Conservation (phyloP, 2,329 filamentous ascomycete genomes). For the Rhynchosporium graminicola region DNA sequence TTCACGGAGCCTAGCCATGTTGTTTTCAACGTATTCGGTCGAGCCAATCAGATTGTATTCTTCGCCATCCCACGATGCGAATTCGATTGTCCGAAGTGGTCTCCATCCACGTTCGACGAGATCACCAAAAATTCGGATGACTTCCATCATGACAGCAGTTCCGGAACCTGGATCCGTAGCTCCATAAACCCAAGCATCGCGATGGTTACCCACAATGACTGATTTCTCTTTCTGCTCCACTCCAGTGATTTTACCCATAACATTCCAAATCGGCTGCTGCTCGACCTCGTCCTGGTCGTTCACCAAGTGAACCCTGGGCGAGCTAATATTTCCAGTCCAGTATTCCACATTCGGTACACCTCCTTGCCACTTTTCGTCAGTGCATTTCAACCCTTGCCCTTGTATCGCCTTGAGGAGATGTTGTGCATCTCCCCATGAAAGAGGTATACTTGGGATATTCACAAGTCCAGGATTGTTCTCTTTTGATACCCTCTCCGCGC, state of each 20-base stretch:
- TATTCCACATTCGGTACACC: slow-evolving; percentile 78
- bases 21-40: slow-evolving; percentile 90
- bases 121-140: slow-evolving; percentile 81
- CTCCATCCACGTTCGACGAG: slow-evolving; percentile 79
- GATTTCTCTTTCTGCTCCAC: slow-evolving; percentile 80
- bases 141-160: slow-evolving; percentile 87
- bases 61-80: slow-evolving; percentile 93
- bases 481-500: slow-evolving; percentile 64
- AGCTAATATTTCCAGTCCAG: slow-evolving; percentile 78
- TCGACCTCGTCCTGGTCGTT: slow-evolving; percentile 86
- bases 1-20: slow-evolving; percentile 69
- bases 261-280: slow-evolving; percentile 87
- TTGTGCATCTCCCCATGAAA: slow-evolving; percentile 88
- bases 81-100: slow-evolving; percentile 91
- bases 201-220: slow-evolving; percentile 89
- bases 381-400: slow-evolving; percentile 70
- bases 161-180: slow-evolving; percentile 84
- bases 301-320: slow-evolving; percentile 76
- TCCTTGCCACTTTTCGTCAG: slow-evolving; percentile 68
- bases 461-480: slow-evolving; percentile 72
- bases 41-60: slow-evolving; percentile 94
- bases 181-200: slow-evolving; percentile 90
- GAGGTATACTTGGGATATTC: slow-evolving; percentile 84
- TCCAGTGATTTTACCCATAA: slow-evolving; percentile 82
- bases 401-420: slow-evolving; percentile 73